Evolutionary conservation across 1,284 basidiomycete genomes (phyloP), one percentile per base, ranked within the genome.

Genomic region (Ganoderma multipileum): DNA sequence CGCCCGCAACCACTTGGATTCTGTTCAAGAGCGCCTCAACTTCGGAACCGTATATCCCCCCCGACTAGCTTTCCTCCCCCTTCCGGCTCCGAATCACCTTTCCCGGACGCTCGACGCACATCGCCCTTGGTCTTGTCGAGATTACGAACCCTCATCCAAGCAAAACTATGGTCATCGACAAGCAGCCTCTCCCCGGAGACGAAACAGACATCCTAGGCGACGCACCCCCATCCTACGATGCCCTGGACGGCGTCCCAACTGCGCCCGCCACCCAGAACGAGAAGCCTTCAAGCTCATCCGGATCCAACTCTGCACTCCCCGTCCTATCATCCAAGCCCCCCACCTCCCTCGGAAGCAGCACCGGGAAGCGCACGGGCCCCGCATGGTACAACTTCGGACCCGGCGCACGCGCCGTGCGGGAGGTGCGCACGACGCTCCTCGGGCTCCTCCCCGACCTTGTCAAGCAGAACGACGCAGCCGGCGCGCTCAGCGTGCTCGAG

Each of bases 401-500:
- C n/a, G 66, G 61, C 63, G 54, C 73, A 12, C 74, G 72, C 57
- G 67, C 70, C 3, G 66, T 67, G 33, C 68, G 69, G 26, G 75
- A 78, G 64, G 76, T 79, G 28, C 73, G 72, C 50, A 41, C 67
- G 55, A 79, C 78, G 4, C 72, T 80, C 36, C 65, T 73, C 33
- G 72, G 70, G 20, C 73, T 80, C 30, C 55, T 80, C 26, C 76
- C 74, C 20, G 78, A 78, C 61, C 68, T 80, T 65, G 76, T 79
- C 30, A 76, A 75, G 66, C 75, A 75, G 41, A 74, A 72, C n/a
- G 76, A 78, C 33, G 62, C 71, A 20, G 23, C 52, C 6, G 72
- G 73, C 20, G 71, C 73, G 8, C 57, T 76, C 23, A 70, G 71
- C 41, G 79, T 87, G 20, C 79, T 89, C 30, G 76, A 81, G 39